Conservation (phyloP, 768 basidiomycete species). For the Neoboletus brunneissimus region DNA sequence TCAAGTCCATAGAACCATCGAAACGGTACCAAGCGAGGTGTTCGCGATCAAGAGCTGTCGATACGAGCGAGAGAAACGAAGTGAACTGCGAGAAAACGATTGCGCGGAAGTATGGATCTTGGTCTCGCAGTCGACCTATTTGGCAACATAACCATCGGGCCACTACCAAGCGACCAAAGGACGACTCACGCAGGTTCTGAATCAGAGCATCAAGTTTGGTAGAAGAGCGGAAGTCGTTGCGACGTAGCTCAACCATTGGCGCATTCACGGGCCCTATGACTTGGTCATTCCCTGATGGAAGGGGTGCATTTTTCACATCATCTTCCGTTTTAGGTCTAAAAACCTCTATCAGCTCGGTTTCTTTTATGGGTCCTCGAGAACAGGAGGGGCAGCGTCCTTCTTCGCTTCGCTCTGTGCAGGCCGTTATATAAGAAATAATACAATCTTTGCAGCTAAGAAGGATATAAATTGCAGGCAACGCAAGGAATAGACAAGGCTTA, state of each 20-base stretch:
- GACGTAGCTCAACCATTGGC: constrained; percentile 56
- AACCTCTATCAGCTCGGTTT: constrained; percentile 63
- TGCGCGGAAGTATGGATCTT: constrained; percentile 76
- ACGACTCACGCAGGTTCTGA: constrained; percentile 58
- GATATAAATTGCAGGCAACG: background rate
- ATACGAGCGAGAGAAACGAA: constrained; percentile 80
- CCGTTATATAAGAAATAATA: constrained; percentile 68
- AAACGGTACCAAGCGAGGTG: constrained; percentile 71
- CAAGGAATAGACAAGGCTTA: constrained; percentile 28
- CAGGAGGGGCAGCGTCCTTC: constrained; percentile 81
- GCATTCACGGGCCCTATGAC: constrained; percentile 25
- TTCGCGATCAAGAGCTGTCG: constrained; percentile 67
- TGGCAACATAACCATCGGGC: background rate
- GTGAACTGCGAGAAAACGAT: constrained; percentile 93
- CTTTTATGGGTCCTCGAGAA: constrained; percentile 62
- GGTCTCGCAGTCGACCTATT: constrained; percentile 57
- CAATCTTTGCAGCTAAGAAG: constrained; percentile 82
- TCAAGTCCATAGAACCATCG: constrained; percentile 90
- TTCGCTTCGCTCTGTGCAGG: constrained; percentile 67
- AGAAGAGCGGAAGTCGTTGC: constrained; percentile 84
- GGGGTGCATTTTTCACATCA: background rate
- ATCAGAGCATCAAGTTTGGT: constrained; percentile 89
- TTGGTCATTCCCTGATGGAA: constrained; percentile 12
- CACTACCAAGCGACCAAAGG: background rate
- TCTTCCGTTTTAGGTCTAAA: constrained; percentile 34